Evolutionary conservation across 2,329 filamentous ascomycete species (phyloP), one percentile per base, ranked within the genome.

Genomic region (Coniochaeta sp.): DNA sequence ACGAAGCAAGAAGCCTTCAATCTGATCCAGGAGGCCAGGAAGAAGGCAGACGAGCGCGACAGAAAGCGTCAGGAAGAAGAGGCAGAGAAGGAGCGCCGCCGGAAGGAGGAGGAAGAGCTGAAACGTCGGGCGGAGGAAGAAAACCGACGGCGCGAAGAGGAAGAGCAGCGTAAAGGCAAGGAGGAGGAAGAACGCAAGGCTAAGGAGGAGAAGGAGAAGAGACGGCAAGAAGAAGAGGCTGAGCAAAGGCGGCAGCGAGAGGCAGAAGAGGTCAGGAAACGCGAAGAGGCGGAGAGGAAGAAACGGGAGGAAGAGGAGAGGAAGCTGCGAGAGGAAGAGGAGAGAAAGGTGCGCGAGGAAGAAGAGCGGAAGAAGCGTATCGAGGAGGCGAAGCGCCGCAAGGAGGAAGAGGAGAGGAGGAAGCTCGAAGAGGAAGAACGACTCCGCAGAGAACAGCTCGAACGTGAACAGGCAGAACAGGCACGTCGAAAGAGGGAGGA

Each of bases 401-500:
- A 67, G 55, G 68, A 70, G 30, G 71, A 72, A 61, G 69, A 70
- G 54, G 68, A 70, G 56, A 66, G 55, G 61, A 70, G 63, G 36
- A 68, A 62, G 44, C 70, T 70, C 9, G 71, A 74, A 58, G 72
- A 76, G 52, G 73, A 75, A 57, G 70, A 65, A 60, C 68, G 62
- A 64, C 68, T 66, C 58, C 66, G 63, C 6, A 61, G 60, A 40
- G 71, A 69, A 60, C 67, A 71, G 55, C 67, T 64, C 28, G 68
- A 69, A 60, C 69, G 69, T 7, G 65, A 72, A 64, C 67, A 73
- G 59, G 70, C 71, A 42, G 71, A 75, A 67, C 68, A 72, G 62
- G 70, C 67, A 44, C 65, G 62, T 14, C 65, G 67, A 1, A 62
- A 64, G 62, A 75, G 79, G 61, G 77, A 75, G 22, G 81, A 85